phyloP scores from a whole-genome alignment of 768 basidiomycete genomes.

The Pleurotus platypus region DNA sequence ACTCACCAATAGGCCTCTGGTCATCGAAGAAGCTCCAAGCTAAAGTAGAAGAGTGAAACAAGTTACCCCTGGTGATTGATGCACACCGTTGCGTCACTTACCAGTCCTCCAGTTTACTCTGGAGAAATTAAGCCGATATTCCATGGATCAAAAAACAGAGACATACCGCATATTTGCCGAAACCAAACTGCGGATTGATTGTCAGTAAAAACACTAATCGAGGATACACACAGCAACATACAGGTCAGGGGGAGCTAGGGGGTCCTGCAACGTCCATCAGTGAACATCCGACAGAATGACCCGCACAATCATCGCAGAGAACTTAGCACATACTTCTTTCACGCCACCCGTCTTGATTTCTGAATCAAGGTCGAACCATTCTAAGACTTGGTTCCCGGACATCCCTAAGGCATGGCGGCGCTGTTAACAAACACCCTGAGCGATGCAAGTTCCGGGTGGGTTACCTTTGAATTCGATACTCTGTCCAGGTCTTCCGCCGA shows the following conservation, averaged over 20 bases:
- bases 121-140: neutral
- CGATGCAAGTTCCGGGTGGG: neutral
- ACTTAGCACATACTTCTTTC: slow-evolving; percentile 32
- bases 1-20: slow-evolving; percentile 34
- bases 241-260: slow-evolving; percentile 40
- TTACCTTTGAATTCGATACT: slow-evolving; percentile 47
- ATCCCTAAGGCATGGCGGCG: slow-evolving; percentile 26
- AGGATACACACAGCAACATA: slow-evolving; percentile 20
- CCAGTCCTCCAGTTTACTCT: slow-evolving; percentile 49
- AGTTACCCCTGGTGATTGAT: neutral
- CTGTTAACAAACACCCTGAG: neutral
- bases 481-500: slow-evolving; percentile 54
- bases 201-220: neutral
- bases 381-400: slow-evolving; percentile 62
- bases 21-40: slow-evolving; percentile 44
- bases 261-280: slow-evolving; percentile 24
- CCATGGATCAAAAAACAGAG: neutral
- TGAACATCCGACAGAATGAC: neutral
- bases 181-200: slow-evolving; percentile 18
- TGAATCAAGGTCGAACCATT: slow-evolving; percentile 56
- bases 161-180: slow-evolving; percentile 42
- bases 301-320: neutral
- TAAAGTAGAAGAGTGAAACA: slow-evolving; percentile 10
- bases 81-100: slow-evolving; percentile 14
- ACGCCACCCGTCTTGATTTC: slow-evolving; percentile 59